Evolutionary conservation across 805 yeast species (phyloP), one percentile per base, ranked within the genome.

Genomic region (Metschnikowia proteae): DNA sequence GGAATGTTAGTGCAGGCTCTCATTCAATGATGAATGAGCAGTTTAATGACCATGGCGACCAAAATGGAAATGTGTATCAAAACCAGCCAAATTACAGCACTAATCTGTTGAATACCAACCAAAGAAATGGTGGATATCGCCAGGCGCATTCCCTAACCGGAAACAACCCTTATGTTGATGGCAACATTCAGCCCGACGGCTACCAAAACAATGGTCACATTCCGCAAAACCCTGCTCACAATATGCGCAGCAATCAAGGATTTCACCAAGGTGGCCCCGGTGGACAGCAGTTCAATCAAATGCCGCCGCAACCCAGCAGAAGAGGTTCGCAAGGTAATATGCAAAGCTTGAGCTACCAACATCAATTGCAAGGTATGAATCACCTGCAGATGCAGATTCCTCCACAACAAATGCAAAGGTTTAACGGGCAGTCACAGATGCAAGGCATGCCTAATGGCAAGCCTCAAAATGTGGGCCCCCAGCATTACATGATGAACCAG

Each of bases 171-270:
- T 49, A 50, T 38, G 29, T 35, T 30, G 50, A 54, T 38, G 70
- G 67, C 45, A 70, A 64, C 48, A 57, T 54, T 13, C 69, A 65
- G 5, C 70, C 65, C 4, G 67, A 66, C 34, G 70, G 70, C 6
- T 57, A 64, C 39, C 68, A 70, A 13, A 44, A 62, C 9, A 61
- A 61, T 36, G 74, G 70, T 2, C 47, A 59, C 46, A 61, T 65
- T 2, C 56, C 50, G 7, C 58, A 59, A 46, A 53, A 57, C 33
- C 57, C 62, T 36, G 64, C 69, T 6, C 56, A 65, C 9, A 59
- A 60, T 34, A 58, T 61, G 39, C 58, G 67, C 49, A 54, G 56
- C 50, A 57, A 59, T 9, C 59, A 54, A 45, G 51, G 60, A 45
- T 57, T 45, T 39, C 63, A 57, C 47, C 67, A 64, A 43, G 45